phyloP scores from a whole-genome alignment of 1,139 yeast genomes.

The Geotrichum australiense region DNA sequence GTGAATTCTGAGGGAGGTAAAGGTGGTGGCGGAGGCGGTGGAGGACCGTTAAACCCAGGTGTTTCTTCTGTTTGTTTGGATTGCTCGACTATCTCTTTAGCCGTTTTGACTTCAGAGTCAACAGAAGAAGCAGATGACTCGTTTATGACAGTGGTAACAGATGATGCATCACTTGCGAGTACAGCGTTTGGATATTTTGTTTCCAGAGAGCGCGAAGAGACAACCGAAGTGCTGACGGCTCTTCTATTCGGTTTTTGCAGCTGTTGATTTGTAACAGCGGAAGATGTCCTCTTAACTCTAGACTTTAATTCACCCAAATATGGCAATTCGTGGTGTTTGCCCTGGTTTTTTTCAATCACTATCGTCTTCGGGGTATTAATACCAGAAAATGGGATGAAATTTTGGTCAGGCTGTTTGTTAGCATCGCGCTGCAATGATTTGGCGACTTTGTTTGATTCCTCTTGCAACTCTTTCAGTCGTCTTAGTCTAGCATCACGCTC shows the following conservation, averaged over 20 bases:
- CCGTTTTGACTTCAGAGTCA: not conserved
- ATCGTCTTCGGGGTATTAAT: constrained; percentile 1
- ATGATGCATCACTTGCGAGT: not conserved
- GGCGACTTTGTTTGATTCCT: constrained; percentile 31
- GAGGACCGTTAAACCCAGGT: constrained; percentile 18
- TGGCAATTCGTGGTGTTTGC: constrained; percentile 14
- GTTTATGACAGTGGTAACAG: not conserved
- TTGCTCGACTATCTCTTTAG: constrained; percentile 1
- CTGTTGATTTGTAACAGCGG: constrained; percentile 5
- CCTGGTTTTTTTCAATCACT: constrained; percentile 9
- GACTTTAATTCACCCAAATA: constrained; percentile 16
- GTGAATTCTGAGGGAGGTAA: constrained; percentile 22
- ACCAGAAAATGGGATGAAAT: constrained; percentile 7
- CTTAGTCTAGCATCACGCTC: constrained; percentile 25
- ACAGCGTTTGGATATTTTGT: not conserved
- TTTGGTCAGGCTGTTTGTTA: not conserved
- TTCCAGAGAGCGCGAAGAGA: not conserved
- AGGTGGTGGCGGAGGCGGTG: constrained; percentile 33
- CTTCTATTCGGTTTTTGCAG: constrained; percentile 9
- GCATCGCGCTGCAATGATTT: constrained; percentile 4
- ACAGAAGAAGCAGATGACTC: constrained; percentile 26
- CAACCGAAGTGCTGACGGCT: constrained; percentile 5
- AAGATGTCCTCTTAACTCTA: constrained; percentile 15
- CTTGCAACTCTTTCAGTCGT: constrained; percentile 30
- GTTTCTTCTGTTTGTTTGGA: not conserved